Evolutionary conservation across 257 asterid genomes (phyloP).

Genomic region (Orobanche coerulescens): DNA sequence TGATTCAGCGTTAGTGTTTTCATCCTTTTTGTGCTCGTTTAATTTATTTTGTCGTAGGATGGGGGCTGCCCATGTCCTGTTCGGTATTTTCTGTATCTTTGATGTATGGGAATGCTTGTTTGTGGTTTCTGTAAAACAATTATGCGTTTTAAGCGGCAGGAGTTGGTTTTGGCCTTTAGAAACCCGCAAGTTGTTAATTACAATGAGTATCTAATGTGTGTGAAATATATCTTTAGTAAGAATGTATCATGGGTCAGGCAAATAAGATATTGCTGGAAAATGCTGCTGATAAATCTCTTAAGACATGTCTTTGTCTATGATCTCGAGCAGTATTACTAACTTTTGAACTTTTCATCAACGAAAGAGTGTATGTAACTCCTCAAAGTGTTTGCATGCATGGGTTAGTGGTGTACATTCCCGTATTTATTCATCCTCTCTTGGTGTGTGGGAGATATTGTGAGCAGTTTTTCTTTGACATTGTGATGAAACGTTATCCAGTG

Average conservation of each 20-base stretch:
- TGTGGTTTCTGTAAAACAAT: not conserved
- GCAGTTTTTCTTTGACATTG: conserved; percentile 8
- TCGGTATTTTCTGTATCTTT: not conserved
- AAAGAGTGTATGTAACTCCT: conserved; percentile 1
- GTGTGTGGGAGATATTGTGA: not conserved
- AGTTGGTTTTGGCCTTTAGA: not conserved
- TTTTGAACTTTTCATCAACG: conserved; percentile 11
- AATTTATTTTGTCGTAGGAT: not conserved
- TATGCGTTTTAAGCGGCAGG: not conserved
- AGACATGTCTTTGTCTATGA: not conserved
- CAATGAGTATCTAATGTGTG: not conserved
- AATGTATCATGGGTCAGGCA: not conserved
- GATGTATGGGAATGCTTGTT: not conserved
- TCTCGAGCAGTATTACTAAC: not conserved
- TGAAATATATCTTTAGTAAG: not conserved
- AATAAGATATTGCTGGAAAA: not conserved
- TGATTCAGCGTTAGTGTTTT: conserved; percentile 55
- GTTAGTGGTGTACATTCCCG: not conserved
- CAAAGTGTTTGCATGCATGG: conserved; percentile 7
- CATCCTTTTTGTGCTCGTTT: conserved; percentile 8
- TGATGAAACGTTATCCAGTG: conserved; percentile 6
- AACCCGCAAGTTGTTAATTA: not conserved
- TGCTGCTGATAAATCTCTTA: not conserved
- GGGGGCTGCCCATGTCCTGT: not conserved
- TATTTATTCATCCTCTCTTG: not conserved